Evolutionary conservation across 257 asterid species (phyloP).

Genomic region (Solanum paucissectum): DNA sequence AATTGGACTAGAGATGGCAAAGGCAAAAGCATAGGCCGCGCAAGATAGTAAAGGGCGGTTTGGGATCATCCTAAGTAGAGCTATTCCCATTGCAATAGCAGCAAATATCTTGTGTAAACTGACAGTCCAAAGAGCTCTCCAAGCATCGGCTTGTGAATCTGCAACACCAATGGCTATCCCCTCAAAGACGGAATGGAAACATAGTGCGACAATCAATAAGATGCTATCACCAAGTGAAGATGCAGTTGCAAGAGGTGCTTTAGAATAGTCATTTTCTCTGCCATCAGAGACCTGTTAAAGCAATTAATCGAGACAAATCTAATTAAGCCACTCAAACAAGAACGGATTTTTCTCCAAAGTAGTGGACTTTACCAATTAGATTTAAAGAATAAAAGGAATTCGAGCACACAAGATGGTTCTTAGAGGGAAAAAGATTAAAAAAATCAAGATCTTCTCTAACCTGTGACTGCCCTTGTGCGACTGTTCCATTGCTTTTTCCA

Average conservation of each 20-base stretch:
- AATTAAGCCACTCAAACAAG: neutral
- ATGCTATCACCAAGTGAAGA: conserved; percentile 66
- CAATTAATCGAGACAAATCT: neutral
- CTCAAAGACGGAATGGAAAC: conserved; percentile 87
- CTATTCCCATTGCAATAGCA: conserved; percentile 92
- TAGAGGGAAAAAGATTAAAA: neutral
- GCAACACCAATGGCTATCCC: conserved; percentile 94
- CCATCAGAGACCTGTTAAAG: conserved; percentile 3
- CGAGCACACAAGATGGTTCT: neutral
- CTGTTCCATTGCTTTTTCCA: conserved; percentile 13
- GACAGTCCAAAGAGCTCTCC: conserved; percentile 90
- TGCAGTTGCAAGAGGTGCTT: conserved; percentile 29
- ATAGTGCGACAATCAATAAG: conserved; percentile 55
- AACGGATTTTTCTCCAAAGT: neutral
- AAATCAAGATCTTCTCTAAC: conserved; percentile 6
- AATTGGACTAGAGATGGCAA: conserved; percentile 75
- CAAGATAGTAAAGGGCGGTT: conserved; percentile 67
- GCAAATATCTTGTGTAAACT: conserved; percentile 82
- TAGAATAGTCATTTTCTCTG: conserved; percentile 17
- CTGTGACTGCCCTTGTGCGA: conserved; percentile 27
- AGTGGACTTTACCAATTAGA: neutral
- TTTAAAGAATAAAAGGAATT: neutral
- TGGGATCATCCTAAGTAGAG: conserved; percentile 87
- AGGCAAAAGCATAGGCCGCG: conserved; percentile 68
- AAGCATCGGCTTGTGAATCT: conserved; percentile 63